These are phyloP conservation scores for Pichia sp. DNA, from an alignment of 1,139 yeast species.

Conservation along the genomic window DNA sequence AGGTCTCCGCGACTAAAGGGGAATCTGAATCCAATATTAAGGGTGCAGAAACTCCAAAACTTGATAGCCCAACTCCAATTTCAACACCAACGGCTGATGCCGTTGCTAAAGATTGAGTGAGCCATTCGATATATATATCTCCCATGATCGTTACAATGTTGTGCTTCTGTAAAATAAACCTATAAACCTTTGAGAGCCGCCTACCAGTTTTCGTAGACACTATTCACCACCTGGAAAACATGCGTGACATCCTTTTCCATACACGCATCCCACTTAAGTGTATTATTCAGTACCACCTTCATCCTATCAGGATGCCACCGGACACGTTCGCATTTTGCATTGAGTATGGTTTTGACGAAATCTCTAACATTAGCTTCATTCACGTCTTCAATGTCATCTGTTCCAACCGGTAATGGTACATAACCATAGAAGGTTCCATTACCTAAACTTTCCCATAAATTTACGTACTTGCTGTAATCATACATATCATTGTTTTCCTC, in stretches of 20 bases:
- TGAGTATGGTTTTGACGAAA: conserved; percentile 22
- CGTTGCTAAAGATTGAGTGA: no score
- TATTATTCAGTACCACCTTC: conserved; percentile 16
- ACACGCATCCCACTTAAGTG: conserved; percentile 3
- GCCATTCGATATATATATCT: no score
- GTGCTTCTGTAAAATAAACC: no score
- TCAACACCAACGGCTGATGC: conserved; percentile 6
- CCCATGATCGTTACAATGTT: no score
- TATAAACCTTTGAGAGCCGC: no score
- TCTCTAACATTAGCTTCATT: conserved; percentile 15
- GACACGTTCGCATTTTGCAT: conserved; percentile 43
- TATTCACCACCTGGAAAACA: conserved; percentile 34
- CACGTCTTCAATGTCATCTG: conserved; percentile 15
- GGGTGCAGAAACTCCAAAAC: conserved; percentile 12
- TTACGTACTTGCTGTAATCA: conserved; percentile 25
- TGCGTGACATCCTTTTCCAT: conserved; percentile 24
- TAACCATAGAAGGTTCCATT: conserved; percentile 4
- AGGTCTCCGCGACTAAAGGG: no score
- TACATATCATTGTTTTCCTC: no score
- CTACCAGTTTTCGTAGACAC: conserved; percentile 31
- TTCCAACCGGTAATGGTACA: conserved; percentile 19
- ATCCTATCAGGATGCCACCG: conserved; percentile 68
- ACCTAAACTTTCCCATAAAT: conserved; percentile 23
- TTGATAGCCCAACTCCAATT: conserved; percentile 7
- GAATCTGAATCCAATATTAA: no score